Base-by-base conservation (phyloP, 352 stramenopile species). In the Pythium coloratum region DNA sequence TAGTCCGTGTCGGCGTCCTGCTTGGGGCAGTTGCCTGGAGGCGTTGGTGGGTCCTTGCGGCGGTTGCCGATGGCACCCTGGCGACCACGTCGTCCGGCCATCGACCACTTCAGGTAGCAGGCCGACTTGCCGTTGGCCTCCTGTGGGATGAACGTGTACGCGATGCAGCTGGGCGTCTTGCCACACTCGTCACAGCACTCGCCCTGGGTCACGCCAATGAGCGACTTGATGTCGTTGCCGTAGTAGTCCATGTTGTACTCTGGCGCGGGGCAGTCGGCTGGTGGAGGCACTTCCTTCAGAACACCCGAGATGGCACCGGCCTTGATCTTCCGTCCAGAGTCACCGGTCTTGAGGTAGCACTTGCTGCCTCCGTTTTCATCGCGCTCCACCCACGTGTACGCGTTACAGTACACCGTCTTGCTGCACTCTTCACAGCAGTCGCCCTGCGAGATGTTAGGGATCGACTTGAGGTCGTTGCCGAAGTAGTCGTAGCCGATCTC, bases 21-120 rank as follows among this genome's bases (percentile, higher is more conserved):
- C 0, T 28, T 64, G 0, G 73, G 67, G 44, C 80, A 88, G 32
- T 74, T 73, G 14, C 40, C 33, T 4, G 76, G 80, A 1, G 59
- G 64, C 9, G 56, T 24, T 26, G 62, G 47, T 8, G 80, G 59
- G 61, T 73, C 80, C 50, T 88, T 60, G 24, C 9, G 73, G 64
- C 84, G 83, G 69, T 84, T 81, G 8, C 49, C 36, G 64, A 28
- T 60, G 40, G 59, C 20, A 12, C 36, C 47, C 42, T 38, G 13
- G 57, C 60, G 7, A 51, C 51, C 13, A 42, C 38, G 6, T 53
- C 53, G 12, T 28, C 30, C 16, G 38, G 59, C 14, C 44, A 66
- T 64, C 13, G 64, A 66, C 47, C 78, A 82, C 78, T 79, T 87
- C 33, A 80, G 77, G 67, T 85, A 77, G 64, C 81, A 89, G 60